Evolutionary conservation across 2,329 filamentous ascomycete species (phyloP), one percentile per base, ranked within the genome.

Genomic region (Diplodia seriata): DNA sequence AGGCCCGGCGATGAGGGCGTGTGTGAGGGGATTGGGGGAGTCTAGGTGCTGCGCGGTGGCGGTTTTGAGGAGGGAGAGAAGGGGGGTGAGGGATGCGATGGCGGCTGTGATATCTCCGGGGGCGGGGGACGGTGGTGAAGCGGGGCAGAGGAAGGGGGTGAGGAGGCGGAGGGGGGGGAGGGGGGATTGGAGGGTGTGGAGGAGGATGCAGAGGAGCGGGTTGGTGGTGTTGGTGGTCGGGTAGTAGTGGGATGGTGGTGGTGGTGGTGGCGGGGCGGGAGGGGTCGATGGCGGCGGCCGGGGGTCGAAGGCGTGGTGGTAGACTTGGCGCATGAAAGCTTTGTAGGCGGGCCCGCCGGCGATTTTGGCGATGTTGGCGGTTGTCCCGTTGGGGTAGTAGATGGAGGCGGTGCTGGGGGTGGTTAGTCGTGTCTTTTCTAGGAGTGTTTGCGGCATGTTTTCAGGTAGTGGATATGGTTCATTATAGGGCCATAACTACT

Each of bases 361-460:
- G 20, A 51, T 26, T 51, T 51, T 51, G 49, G 49, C 49, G 49
- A 51, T 15, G 49, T 20, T 9, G 49, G 49, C 20, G 49, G 4
- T 20, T 3, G 49, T 51, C 20, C 49, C 49, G 49, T 51, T 51
- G 49, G 49, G 49, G 49, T 51, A 8, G 49, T 51, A 14, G 47
- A 54, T 54, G 53, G 23, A 36, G 15, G 66, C 70, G 49, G 49
- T 51, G 49, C 49, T 51, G 49, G 6, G n/a, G 20, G n/a, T 26
- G 8, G 49, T 43, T 8, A n/a, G 18, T 15, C 5, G 14, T 43
- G 14, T 18, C 0, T 18, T n/a, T 7, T 43, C 14, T 8, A 5
- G 8, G 40, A 2, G 2, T 43, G 40, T 43, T 43, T n/a, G 15
- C 6, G 7, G 15, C 5, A n/a, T 43, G 14, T 18, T n/a, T 43